Conservation (phyloP, 164 flowering plant genomes). For the Platanus orientalis region DNA sequence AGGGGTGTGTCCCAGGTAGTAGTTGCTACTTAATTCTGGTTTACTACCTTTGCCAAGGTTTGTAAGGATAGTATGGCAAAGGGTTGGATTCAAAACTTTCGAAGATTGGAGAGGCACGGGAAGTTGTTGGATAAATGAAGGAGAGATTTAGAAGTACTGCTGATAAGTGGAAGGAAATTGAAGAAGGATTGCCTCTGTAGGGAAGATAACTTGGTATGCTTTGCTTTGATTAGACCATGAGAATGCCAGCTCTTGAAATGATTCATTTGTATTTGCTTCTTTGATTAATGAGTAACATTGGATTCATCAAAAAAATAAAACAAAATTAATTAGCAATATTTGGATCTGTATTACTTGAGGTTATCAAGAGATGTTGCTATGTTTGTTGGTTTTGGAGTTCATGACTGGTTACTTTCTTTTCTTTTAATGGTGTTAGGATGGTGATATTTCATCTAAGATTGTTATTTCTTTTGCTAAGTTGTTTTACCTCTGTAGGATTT, state of each 20-base stretch:
- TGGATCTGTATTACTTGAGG: too few species aligned
- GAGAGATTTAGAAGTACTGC: slow-evolving; percentile 45
- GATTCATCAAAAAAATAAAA: too few species aligned
- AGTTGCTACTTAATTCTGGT: slow-evolving; percentile 56
- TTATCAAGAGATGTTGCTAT: too few species aligned
- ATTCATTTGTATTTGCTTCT: background rate
- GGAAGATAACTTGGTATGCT: background rate
- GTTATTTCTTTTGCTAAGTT: too few species aligned
- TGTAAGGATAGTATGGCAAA: slow-evolving; percentile 52
- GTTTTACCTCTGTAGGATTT: too few species aligned
- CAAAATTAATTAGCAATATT: too few species aligned
- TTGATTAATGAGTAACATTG: too few species aligned
- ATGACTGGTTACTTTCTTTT: too few species aligned
- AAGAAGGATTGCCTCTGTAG: slow-evolving; percentile 48
- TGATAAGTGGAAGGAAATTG: slow-evolving; percentile 64
- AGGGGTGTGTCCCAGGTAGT: slow-evolving; percentile 43
- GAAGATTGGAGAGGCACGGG: slow-evolving; percentile 60
- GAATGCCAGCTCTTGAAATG: background rate
- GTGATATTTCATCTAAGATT: too few species aligned
- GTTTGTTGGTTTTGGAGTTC: too few species aligned
- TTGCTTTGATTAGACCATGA: too few species aligned
- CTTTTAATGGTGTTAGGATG: too few species aligned
- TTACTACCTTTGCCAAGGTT: slow-evolving; percentile 45
- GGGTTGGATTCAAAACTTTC: slow-evolving; percentile 65
- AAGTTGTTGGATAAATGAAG: slow-evolving; percentile 46